Evolutionary conservation across 2,329 filamentous ascomycete species (phyloP).

Genomic region (Macrophomina phaseolina): DNA sequence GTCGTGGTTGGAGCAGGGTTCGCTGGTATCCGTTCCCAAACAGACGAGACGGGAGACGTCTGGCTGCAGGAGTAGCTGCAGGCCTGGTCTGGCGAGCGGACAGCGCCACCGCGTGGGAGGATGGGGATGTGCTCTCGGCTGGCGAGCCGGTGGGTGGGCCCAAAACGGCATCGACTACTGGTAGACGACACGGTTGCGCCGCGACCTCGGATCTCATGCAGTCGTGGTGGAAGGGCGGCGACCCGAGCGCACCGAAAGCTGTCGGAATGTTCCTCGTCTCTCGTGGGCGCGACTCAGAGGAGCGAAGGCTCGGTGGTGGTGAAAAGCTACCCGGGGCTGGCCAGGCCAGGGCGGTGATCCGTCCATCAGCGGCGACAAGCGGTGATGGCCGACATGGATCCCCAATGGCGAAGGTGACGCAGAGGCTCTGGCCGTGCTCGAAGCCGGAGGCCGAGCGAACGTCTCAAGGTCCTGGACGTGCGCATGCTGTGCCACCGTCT

Average conservation of each 20-base stretch:
- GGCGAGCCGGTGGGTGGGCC: background rate
- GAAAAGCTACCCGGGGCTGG: background rate
- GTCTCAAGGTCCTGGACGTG: background rate
- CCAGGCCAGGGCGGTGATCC: background rate
- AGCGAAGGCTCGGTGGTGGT: background rate
- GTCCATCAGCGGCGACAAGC: background rate
- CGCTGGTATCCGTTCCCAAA: background rate
- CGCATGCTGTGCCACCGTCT: background rate
- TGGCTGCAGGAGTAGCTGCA: conserved; percentile 12
- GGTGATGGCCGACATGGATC: background rate
- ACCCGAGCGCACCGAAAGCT: background rate
- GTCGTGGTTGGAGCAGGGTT: background rate
- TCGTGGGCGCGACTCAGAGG: background rate
- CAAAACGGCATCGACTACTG: conserved; percentile 1
- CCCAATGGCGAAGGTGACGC: background rate
- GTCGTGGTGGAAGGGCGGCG: background rate
- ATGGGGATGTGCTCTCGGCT: background rate
- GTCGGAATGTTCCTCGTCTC: background rate
- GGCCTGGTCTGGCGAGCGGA: background rate
- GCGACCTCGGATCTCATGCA: background rate
- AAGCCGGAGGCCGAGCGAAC: background rate
- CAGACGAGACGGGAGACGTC: conserved; percentile 2
- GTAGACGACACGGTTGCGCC: background rate
- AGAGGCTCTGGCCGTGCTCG: background rate
- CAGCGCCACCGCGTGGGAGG: conserved; percentile 14